Evolutionary conservation across 495 filamentous ascomycete genomes (phyloP).

Genomic region (Aspergillus sclerotioniger): DNA sequence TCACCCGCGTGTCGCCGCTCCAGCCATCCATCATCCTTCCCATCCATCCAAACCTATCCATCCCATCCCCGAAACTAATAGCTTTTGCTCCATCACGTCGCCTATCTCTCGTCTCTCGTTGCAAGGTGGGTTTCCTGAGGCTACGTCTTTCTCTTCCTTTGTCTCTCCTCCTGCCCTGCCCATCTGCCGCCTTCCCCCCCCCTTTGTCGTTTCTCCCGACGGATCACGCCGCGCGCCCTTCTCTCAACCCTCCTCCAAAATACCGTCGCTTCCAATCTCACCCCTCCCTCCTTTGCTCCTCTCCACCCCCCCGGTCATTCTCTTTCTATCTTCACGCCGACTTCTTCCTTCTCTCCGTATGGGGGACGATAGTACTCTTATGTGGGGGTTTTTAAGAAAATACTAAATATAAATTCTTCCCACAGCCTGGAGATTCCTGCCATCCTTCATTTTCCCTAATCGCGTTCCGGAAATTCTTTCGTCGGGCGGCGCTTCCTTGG

Average conservation of each 20-base stretch:
- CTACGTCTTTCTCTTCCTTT: constrained; percentile 1
- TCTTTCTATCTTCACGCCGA: constrained; percentile 9
- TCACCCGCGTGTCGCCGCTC: constrained; percentile 22
- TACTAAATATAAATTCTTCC: constrained; percentile 2
- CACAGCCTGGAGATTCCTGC: constrained; percentile 2
- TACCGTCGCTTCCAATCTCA: not conserved
- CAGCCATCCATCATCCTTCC: constrained; percentile 22
- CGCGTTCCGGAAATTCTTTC: constrained; percentile 10
- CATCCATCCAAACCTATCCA: constrained; percentile 17
- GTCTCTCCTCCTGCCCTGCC: not conserved
- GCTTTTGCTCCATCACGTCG: not conserved
- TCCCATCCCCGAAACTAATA: constrained; percentile 14
- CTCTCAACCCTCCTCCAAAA: not conserved
- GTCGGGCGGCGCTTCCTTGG: constrained; percentile 12
- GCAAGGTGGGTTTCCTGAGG: constrained; percentile 4
- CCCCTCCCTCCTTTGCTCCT: not conserved
- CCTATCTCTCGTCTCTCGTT: constrained; percentile 2
- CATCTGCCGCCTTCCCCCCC: not conserved
- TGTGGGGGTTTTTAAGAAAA: constrained; percentile 8
- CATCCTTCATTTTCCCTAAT: constrained; percentile 10
- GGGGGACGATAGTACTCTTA: not conserved
- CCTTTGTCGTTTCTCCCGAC: not conserved
- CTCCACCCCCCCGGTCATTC: not conserved
- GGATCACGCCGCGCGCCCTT: not conserved
- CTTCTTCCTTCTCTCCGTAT: constrained; percentile 6